Percentiles rank a stretch among this genome's conserved stretches.
Conservation (phyloP, 2,329 filamentous ascomycete species). For the Colletotrichum lini region DNA sequence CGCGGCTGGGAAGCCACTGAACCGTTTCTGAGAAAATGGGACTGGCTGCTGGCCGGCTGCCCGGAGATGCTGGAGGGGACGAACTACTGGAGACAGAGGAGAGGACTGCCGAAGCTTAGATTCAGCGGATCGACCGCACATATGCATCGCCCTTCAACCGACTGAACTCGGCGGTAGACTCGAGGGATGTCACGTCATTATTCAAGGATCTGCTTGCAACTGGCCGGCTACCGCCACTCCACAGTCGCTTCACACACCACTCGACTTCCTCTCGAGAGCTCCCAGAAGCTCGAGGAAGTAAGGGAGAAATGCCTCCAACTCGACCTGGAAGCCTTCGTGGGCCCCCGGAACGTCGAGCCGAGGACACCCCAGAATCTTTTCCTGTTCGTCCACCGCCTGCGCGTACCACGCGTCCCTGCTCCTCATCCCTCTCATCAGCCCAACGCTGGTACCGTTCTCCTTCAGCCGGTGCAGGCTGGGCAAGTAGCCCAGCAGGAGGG, state of each 20-base stretch:
- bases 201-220: not conserved
- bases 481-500: constrained; percentile 42
- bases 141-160: not conserved
- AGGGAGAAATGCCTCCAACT: constrained; percentile 48
- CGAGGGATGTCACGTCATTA: not conserved
- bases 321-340: constrained; percentile 51
- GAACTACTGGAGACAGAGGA: constrained; percentile 52
- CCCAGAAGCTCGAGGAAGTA: constrained; percentile 47
- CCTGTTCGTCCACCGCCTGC: constrained; percentile 47
- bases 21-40: constrained; percentile 62
- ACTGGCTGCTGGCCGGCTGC: constrained; percentile 55
- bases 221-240: not conserved
- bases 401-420: constrained; percentile 50
- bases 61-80: constrained; percentile 54
- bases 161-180: not conserved
- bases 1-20: constrained; percentile 63
- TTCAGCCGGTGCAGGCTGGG: constrained; percentile 48
- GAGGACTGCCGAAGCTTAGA: constrained; percentile 29
- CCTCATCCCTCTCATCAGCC: constrained; percentile 47
- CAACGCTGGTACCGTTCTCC: constrained; percentile 47
- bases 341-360: constrained; percentile 48
- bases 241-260: not conserved
- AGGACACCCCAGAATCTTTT: constrained; percentile 48
- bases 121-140: constrained; percentile 17
- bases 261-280: constrained; percentile 40